Evolutionary conservation across 2,329 filamentous ascomycete species (phyloP), one percentile per base, ranked within the genome.

Genomic region (Penicillium concentricum): DNA sequence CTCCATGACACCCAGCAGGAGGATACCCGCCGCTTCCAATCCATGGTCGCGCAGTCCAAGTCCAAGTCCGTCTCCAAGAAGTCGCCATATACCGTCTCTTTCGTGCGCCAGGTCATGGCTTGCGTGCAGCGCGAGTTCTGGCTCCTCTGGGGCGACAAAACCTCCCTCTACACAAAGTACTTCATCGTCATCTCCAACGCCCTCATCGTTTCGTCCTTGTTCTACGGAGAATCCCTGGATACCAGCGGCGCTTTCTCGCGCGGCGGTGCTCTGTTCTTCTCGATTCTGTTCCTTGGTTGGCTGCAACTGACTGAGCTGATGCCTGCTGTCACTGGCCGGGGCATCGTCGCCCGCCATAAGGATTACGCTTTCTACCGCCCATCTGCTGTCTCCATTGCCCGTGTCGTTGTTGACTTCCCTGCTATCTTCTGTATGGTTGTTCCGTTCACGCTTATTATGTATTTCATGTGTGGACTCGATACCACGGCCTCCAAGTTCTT

Each of bases 231-330:
- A 67, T 75, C 83, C 0, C 66, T 81, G 5, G 78, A 83, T 64
- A 87, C 85, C 1, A 79, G 76, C 39, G 86, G 86, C 35, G 83
- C 85, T 13, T 89, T 89, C 70, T 76, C 81, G 5, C 79, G 86
- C 62, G 84, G 86, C 7, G 86, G 87, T 69, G 78, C 82, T 8
- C 72, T 85, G 9, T 88, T 89, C 79, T 88, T 88, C 74, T 85
- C 83, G 1, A 85, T 88, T 60, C 70, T 88, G 30, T 87, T 89
- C 73, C 77, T 88, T 6, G 81, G 80, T 54, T 89, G 86, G 86
- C 79, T 94, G 5, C 89, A 92, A 58, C 76, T 95, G 46, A 85
- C 87, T 0, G 90, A 95, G 71, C 79, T 92, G 52, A 91, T 90
- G 82, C 88, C 87, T 61, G 89, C 89, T 43, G 87, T 93, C 9